Evolutionary conservation across 139 green algal species (phyloP).

Genomic region (Ettlia oleoabundans): DNA sequence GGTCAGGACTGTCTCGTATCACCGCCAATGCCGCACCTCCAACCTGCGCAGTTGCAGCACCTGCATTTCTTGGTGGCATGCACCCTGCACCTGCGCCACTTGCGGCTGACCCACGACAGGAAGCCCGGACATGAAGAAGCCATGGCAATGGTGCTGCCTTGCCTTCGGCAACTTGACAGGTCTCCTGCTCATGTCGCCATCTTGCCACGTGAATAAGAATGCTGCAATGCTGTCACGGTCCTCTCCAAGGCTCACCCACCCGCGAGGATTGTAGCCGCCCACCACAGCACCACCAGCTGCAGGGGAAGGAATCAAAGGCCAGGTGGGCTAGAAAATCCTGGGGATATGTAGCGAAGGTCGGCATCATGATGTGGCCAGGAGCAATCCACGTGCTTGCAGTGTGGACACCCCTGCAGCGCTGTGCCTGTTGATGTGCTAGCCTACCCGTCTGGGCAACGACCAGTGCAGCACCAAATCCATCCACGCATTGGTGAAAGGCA

Average conservation of each 20-base stretch:
- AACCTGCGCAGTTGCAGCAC: too few relatives aligned
- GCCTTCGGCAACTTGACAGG: constrained; percentile 79
- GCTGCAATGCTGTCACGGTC: constrained; percentile 69
- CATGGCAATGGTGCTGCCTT: background rate
- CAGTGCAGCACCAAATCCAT: constrained; percentile 65
- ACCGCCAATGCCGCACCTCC: constrained; percentile 66
- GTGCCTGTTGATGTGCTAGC: background rate
- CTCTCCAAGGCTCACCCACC: constrained; percentile 73
- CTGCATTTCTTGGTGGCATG: too few relatives aligned
- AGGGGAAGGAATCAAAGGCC: background rate
- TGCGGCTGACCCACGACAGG: too few relatives aligned
- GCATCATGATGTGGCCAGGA: too few relatives aligned
- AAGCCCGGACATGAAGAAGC: too few relatives aligned
- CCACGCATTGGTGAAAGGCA: constrained; percentile 69
- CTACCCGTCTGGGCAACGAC: constrained; percentile 25
- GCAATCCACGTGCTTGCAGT: too few relatives aligned
- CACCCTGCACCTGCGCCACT: too few relatives aligned
- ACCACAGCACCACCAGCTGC: constrained; percentile 60
- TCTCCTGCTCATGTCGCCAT: constrained; percentile 52
- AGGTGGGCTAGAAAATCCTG: background rate
- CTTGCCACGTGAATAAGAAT: constrained; percentile 81
- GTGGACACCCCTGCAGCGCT: background rate
- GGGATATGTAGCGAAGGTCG: too few relatives aligned
- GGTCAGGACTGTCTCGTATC: constrained; percentile 56
- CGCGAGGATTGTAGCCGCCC: constrained; percentile 78